phyloP scores from a whole-genome alignment of 257 asterid genomes.

The Nicotiana noctiflora region DNA sequence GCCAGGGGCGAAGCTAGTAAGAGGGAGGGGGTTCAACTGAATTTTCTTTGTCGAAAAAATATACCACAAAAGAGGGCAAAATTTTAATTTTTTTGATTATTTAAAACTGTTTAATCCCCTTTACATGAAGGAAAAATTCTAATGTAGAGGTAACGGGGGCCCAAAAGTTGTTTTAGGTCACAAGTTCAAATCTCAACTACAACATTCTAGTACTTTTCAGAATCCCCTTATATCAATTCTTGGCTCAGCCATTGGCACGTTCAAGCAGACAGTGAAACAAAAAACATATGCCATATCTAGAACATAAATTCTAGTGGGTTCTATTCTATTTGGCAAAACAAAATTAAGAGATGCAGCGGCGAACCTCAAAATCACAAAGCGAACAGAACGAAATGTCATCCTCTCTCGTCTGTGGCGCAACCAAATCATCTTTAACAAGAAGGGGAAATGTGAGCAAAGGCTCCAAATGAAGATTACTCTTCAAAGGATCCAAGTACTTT shows the following conservation, averaged over 20 bases:
- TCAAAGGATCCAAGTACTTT: slow-evolving; percentile 73
- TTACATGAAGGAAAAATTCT: neutral
- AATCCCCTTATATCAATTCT: neutral
- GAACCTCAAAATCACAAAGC: slow-evolving; percentile 85
- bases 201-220: neutral
- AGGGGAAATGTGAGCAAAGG: slow-evolving; percentile 71
- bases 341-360: neutral
- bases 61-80: neutral
- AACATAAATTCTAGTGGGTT: neutral
- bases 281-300: neutral
- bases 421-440: slow-evolving; percentile 51
- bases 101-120: neutral
- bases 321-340: neutral
- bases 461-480: slow-evolving; percentile 41
- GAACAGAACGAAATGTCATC: slow-evolving; percentile 75
- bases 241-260: neutral
- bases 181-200: neutral
- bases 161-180: neutral
- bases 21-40: neutral
- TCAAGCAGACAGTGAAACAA: neutral
- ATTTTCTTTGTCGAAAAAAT: neutral
- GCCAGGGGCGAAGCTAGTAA: neutral
- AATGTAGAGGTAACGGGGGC: neutral
- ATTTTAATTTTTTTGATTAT: neutral
- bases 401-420: slow-evolving; percentile 48